Base-by-base conservation (phyloP, 345 rosid genomes). In the Triadica sebifera region DNA sequence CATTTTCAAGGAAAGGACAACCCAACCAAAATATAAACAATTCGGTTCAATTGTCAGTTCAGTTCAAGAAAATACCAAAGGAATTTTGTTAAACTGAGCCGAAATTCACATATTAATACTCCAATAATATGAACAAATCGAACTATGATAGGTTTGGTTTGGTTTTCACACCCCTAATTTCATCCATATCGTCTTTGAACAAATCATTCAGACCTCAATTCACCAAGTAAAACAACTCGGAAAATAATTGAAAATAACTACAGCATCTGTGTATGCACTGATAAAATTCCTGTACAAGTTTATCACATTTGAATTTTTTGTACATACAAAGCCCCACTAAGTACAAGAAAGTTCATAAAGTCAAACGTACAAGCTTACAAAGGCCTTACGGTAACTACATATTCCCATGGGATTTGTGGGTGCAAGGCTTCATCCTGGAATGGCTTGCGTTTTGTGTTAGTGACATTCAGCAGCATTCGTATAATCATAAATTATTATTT, bases 291-390 rank as follows among this genome's bases (percentile, higher is more conserved):
- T 60, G 25, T 75, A 67, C 72, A 67, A 66, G 46, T 57, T 57
- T 37, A 46, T 56, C 9, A 49, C 46, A 12, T 58, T 75, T 24
- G 24, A 47, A 37, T 64, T 60, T 53, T 53, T 60, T 3, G 22
- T 69, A 69, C 69, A 43, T 51, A 69, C 74, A 69, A 55, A 58
- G 43, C 58, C 22, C 58, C 22, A n/a, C 66, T 62, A 39, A 41
- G 22, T 67, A 75, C 67, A 75, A 34, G 38, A 50, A 13, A 9
- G 73, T 47, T 24, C 73, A 49, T 75, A n/a, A 59, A 68, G 46
- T 68, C 41, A 34, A 38, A 53, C 68, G 49, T 60, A 68, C 53
- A 67, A 59, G 60, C 61, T 49, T 75, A n/a, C 59, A 60, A 41
- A 67, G 10, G 24, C 29, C 45, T 4, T 25, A 15, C 16, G 9